Base-by-base conservation (phyloP, 75 land plant genomes). In the Selaginella moellendorffii region DNA sequence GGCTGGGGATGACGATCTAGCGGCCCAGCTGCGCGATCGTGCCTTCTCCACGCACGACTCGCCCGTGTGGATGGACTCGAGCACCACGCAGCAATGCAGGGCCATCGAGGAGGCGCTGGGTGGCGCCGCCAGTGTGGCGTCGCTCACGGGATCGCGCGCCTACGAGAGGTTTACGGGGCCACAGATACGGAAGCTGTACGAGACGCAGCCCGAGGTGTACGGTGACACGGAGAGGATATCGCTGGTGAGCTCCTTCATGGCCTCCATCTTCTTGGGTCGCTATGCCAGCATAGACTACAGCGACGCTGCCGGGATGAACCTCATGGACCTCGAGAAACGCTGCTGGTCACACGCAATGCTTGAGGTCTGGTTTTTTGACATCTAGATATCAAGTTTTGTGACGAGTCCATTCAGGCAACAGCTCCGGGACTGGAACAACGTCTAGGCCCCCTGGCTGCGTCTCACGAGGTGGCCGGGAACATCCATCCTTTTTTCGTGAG, bases 61-160 rank as follows among this genome's bases (percentile, higher is more conserved):
- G 10, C 99, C 99, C 1, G 77, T 86, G 28, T 95, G 99, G 99
- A 95, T 95, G 99, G 99, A 95, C 65, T 80, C 87, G 51, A 86
- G 96, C 77, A 90, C 91, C 42, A 81, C 85, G 0, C 54, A 24
- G 14, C 99, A 95, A n/a, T 90, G 99, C 66, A 70, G 71, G 42
- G 85, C 83, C 36, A 86, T 95, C 64, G 96, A 95, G 71, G 68
- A 75, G 23, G 82, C 91, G 46, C 72, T 85, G 24, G 98, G 98
- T 12, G 98, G 98, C 14, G 86, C 96, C 20, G 54, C 77, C 63
- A 77, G 71, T 29, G 65, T 93, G 31, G 56, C 90, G 26, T 36
- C 56, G 18, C 71, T 89, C 52, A 93, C 98, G 30, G 72, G 72
- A 9, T 93, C 98, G 26, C 74, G 96, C 28, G 98, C 84, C 25